Evolutionary conservation across 2,329 filamentous ascomycete genomes (phyloP), one percentile per base, ranked within the genome.

Genomic region (Oidium heveae): DNA sequence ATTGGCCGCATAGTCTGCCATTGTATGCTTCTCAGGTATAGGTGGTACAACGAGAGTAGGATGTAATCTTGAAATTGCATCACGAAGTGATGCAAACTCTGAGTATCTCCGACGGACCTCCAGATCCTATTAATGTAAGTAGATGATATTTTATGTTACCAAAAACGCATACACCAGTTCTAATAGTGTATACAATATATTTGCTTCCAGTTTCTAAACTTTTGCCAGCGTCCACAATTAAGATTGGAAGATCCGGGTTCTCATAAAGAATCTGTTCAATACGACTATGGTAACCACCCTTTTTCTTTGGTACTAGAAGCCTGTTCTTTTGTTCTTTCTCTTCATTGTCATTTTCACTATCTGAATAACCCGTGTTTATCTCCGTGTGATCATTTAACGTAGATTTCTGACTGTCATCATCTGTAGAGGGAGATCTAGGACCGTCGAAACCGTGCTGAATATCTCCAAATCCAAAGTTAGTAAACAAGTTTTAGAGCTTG

Each of bases 241-340:
- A 68, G 59, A 98, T 93, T 57, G 86, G 81, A 61, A 93, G 75
- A 55, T 89, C 82, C 0, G 87, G 88, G 59, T 94, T 86, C 69
- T 98, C 91, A 66, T 94, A 94, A 50, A 98, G 79, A 57, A 95
- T 89, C 72, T 98, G 91, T 70, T 98, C 89, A 60, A 98, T 88
- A 54, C 91, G 82, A 66, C 89, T 95, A 65, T 91, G 84, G 64
- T 98, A 98, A 32, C 84, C 86, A 24, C 86, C 86, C 57, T 86
- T 86, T 69, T 86, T 89, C 55, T 74, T 73, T 57, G 74, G 72
- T n/a, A 18, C 16, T 1, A 20, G 8, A 7, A 44, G 18, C 16
- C 4, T 12, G 18, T 12, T 18, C 16, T 12, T 12, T 12, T 22
- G 16, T 76, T 75, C 69, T 55, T 68, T 68, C 51, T 69, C 70